Conservation (phyloP, 495 filamentous ascomycete species). For the Daldinia vernicosa region DNA sequence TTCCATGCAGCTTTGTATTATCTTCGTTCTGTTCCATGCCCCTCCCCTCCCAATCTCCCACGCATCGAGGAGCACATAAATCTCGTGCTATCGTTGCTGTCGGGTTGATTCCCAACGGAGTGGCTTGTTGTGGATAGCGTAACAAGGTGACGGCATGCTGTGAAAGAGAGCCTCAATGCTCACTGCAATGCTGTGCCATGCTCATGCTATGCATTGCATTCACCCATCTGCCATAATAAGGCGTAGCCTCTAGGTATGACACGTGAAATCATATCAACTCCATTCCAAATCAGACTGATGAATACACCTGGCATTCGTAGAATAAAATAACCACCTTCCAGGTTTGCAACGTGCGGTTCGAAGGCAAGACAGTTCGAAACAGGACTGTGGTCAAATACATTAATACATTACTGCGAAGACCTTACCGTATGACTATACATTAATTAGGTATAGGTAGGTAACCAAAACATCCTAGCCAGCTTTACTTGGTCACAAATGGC, state of each 20-base stretch:
- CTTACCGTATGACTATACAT: neutral
- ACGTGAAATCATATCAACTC: constrained; percentile 21
- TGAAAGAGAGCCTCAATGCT: constrained; percentile 48
- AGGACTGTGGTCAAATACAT: constrained; percentile 6
- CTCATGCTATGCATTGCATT: constrained; percentile 46
- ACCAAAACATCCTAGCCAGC: neutral
- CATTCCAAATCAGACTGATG: constrained; percentile 1
- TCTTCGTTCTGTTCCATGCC: constrained; percentile 23
- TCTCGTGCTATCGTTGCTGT: constrained; percentile 51
- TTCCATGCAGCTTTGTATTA: constrained; percentile 45
- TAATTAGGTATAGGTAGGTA: too few species aligned
- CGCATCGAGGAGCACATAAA: constrained; percentile 34
- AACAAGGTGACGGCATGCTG: constrained; percentile 44
- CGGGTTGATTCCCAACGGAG: constrained; percentile 42
- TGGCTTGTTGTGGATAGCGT: constrained; percentile 46
- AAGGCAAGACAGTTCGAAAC: constrained; percentile 26
- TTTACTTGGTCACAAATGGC: neutral
- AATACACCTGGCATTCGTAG: constrained; percentile 3
- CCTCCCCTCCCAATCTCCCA: constrained; percentile 6
- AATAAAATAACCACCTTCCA: constrained; percentile 20
- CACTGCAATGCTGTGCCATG: constrained; percentile 47
- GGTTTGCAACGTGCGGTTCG: neutral
- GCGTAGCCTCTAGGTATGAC: constrained; percentile 10
- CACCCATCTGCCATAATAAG: constrained; percentile 29
- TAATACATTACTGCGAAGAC: constrained; percentile 4